These are phyloP conservation scores for Fusarium equiseti DNA, from an alignment of 2,329 filamentous ascomycete species.

Conservation along the genomic window DNA sequence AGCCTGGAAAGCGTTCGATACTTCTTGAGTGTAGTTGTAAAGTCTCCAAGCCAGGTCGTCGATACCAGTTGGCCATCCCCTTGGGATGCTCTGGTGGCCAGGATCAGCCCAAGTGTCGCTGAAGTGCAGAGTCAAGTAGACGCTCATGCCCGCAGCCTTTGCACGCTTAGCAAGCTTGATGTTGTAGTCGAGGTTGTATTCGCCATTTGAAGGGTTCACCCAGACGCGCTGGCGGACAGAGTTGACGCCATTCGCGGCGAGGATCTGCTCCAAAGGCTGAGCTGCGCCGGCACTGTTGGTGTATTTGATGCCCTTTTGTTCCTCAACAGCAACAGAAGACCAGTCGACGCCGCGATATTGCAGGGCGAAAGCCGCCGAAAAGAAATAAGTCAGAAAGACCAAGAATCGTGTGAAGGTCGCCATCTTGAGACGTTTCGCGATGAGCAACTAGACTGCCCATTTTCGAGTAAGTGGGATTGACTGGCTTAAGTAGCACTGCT, in stretches of 20 bases:
- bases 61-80: constrained; percentile 72
- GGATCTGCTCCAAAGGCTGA: constrained; percentile 71
- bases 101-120: constrained; percentile 81
- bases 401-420: constrained; percentile 15
- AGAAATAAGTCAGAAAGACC: constrained; percentile 28
- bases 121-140: constrained; percentile 74
- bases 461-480: neutral
- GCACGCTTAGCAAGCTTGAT: constrained; percentile 74
- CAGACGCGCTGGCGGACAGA: constrained; percentile 78
- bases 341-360: constrained; percentile 77
- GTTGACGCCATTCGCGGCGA: constrained; percentile 73
- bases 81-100: constrained; percentile 69
- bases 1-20: constrained; percentile 70
- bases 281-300: constrained; percentile 64
- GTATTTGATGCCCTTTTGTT: constrained; percentile 71
- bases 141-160: constrained; percentile 69
- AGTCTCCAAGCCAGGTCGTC: constrained; percentile 70
- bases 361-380: constrained; percentile 56
- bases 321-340: constrained; percentile 74
- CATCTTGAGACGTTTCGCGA: constrained; percentile 23
- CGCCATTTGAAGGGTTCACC: constrained; percentile 74
- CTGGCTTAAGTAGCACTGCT: constrained; percentile 15
- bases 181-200: constrained; percentile 79
- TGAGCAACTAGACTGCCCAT: neutral
- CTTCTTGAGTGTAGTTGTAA: constrained; percentile 76